Evolutionary conservation across 2,329 filamentous ascomycete species (phyloP).

Genomic region (Monilinia laxa): DNA sequence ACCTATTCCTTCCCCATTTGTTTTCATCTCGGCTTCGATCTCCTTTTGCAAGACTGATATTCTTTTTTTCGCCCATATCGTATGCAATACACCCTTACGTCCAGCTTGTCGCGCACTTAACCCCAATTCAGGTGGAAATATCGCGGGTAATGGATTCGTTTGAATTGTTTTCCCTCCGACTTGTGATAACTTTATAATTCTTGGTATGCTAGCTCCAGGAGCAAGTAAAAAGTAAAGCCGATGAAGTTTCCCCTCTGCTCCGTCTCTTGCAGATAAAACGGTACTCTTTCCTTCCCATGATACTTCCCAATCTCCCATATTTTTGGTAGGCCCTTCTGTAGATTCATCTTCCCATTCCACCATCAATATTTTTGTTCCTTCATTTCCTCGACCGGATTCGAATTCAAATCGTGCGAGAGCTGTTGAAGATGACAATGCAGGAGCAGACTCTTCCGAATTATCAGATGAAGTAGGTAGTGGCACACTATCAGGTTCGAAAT

Average conservation of each 20-base stretch:
- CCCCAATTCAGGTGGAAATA: conserved; percentile 76
- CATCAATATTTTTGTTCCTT: conserved; percentile 90
- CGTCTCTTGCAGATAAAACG: conserved; percentile 54
- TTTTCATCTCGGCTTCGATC: conserved; percentile 69
- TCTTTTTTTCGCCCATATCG: conserved; percentile 84
- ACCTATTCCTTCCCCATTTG: conserved; percentile 78
- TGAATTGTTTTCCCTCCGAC: conserved; percentile 48
- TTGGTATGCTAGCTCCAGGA: conserved; percentile 68
- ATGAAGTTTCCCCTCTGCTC: conserved; percentile 46
- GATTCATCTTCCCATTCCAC: conserved; percentile 75
- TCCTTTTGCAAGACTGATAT: conserved; percentile 73
- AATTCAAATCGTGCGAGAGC: conserved; percentile 87
- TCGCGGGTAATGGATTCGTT: conserved; percentile 80
- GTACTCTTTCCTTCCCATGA: conserved; percentile 80
- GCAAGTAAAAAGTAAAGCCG: conserved; percentile 79
- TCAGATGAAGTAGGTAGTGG: conserved; percentile 30
- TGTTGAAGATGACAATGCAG: conserved; percentile 51
- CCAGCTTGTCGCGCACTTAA: conserved; percentile 64
- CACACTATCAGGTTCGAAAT: conserved; percentile 35
- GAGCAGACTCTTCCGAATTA: conserved; percentile 39
- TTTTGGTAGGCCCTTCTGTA: conserved; percentile 53
- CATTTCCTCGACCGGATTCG: conserved; percentile 70
- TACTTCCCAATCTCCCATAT: conserved; percentile 63
- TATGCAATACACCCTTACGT: conserved; percentile 77
- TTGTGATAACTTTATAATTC: conserved; percentile 64